These are phyloP conservation scores for Tephrocybe rancida DNA, from an alignment of 768 basidiomycete genomes.

Conservation along the genomic window DNA sequence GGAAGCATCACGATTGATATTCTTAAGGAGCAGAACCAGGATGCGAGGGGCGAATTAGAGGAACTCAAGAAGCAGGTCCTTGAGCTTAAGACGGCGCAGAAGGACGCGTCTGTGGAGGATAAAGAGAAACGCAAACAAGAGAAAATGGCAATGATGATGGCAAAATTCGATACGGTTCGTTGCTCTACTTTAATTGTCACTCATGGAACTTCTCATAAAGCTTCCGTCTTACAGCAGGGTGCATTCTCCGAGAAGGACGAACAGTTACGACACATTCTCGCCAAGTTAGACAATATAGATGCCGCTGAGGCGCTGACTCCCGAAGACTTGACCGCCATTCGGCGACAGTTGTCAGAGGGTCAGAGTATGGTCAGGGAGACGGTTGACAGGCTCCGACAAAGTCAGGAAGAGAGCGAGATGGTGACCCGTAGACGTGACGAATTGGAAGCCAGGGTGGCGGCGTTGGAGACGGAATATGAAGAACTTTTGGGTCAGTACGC, in stretches of 20 bases:
- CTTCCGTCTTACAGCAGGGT: conserved; percentile 62
- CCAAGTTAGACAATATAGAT: conserved; percentile 84
- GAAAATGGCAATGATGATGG: conserved; percentile 99
- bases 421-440: conserved; percentile 82
- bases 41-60: conserved; percentile 86
- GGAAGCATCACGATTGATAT: conserved; percentile 90
- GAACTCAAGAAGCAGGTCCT: conserved; percentile 80
- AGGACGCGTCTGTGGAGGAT: conserved; percentile 88
- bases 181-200: conserved; percentile 6
- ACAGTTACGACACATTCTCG: conserved; percentile 80
- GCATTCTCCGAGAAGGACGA: conserved; percentile 96
- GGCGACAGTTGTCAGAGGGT: conserved; percentile 87
- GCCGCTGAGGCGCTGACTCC: conserved; percentile 62
- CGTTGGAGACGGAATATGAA: conserved; percentile 93
- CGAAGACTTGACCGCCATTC: conserved; percentile 80
- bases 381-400: conserved; percentile 84
- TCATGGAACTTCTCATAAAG: conserved; percentile 6
- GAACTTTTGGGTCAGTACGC: conserved; percentile 83
- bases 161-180: conserved; percentile 93
- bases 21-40: conserved; percentile 91
- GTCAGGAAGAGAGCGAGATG: conserved; percentile 92
- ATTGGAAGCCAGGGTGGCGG: conserved; percentile 76
- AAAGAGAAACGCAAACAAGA: conserved; percentile 99
- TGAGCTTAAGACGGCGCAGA: conserved; percentile 80
- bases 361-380: conserved; percentile 87